Base-by-base conservation (phyloP, 495 filamentous ascomycete genomes). In the Chaetomidium leptoderma region DNA sequence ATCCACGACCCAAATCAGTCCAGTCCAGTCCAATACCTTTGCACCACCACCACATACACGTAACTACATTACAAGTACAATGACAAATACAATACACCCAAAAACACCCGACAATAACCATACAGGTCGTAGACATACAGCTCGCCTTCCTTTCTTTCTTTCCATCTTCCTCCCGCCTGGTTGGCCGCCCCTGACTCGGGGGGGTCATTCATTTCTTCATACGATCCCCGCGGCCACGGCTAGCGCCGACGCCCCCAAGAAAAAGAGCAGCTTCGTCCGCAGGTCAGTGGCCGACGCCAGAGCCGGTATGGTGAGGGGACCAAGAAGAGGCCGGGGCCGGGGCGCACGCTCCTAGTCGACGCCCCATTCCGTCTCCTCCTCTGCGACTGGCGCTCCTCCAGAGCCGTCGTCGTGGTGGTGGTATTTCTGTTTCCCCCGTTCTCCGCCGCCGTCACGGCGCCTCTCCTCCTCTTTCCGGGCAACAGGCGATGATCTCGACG, bases 331-430 rank as follows among this genome's bases (percentile, higher is more conserved):
- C 13, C 17, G 27, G 7, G 9, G n/a, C 4, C 11, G 30, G 27
- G 9, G 19, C 24, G 10, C 17, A 23, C 9, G 11, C 35, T 1
- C n/a, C 42, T 49, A 57, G 19, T 57, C 54, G 4, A 57, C 44
- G 35, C 54, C 45, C 54, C 35, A 49, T 30, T 50, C 36, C 16
- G 44, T 19, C 24, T 57, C 54, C 14, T 19, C 43, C 2, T 40
- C 33, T n/a, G n/a, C n/a, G n/a, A n/a, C n/a, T n/a, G n/a, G n/a
- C n/a, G n/a, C n/a, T n/a, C n/a, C n/a, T n/a, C n/a, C n/a, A n/a
- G n/a, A n/a, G n/a, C n/a, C n/a, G n/a, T n/a, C n/a, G n/a, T n/a
- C n/a, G n/a, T n/a, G n/a, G n/a, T n/a, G n/a, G n/a, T n/a, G n/a
- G n/a, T n/a, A n/a, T n/a, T n/a, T n/a, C n/a, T n/a, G n/a, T 8